phyloP scores from a whole-genome alignment of 1,284 basidiomycete genomes.

The Singerocomus rubriflavus region DNA sequence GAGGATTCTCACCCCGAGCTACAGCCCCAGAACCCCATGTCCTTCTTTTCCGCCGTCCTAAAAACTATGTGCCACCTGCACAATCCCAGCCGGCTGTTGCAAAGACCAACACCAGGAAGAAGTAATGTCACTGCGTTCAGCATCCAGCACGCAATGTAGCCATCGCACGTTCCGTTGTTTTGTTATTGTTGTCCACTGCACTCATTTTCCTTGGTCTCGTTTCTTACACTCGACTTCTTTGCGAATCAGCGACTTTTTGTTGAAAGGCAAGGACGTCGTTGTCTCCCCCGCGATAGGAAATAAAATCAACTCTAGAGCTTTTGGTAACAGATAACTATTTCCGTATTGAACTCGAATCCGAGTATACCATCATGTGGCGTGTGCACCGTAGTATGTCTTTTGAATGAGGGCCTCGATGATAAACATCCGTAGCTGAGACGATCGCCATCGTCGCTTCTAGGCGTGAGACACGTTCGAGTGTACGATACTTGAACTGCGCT shows the following conservation, averaged over 20 bases:
- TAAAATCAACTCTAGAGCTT: slow-evolving; percentile 5
- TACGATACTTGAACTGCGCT: slow-evolving; percentile 1
- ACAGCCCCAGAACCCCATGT: slow-evolving; percentile 86
- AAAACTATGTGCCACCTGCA: slow-evolving; percentile 56
- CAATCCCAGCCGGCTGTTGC: slow-evolving; percentile 35
- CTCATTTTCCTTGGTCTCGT: slow-evolving; percentile 14
- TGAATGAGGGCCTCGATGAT: slow-evolving; percentile 6
- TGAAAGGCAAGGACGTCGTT: slow-evolving; percentile 10
- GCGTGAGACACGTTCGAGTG: slow-evolving; percentile 9
- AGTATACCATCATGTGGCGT: slow-evolving; percentile 4
- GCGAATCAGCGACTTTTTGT: slow-evolving; percentile 9
- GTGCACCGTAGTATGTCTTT: slow-evolving; percentile 9
- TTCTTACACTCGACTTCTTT: slow-evolving; percentile 12
- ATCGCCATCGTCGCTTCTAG: background rate
- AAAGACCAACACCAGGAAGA: slow-evolving; percentile 39
- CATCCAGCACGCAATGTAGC: slow-evolving; percentile 15
- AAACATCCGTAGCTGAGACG: background rate
- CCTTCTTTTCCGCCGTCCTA: slow-evolving; percentile 71
- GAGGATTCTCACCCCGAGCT: slow-evolving; percentile 10
- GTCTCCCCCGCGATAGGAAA: slow-evolving; percentile 8
- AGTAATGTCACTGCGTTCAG: slow-evolving; percentile 19
- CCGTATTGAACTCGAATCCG: background rate
- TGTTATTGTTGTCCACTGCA: slow-evolving; percentile 22
- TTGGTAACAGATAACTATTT: background rate
- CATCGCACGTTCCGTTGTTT: slow-evolving; percentile 26